phyloP scores from a whole-genome alignment of 2,329 filamentous ascomycete species.

The Cladosporium colombiae region DNA sequence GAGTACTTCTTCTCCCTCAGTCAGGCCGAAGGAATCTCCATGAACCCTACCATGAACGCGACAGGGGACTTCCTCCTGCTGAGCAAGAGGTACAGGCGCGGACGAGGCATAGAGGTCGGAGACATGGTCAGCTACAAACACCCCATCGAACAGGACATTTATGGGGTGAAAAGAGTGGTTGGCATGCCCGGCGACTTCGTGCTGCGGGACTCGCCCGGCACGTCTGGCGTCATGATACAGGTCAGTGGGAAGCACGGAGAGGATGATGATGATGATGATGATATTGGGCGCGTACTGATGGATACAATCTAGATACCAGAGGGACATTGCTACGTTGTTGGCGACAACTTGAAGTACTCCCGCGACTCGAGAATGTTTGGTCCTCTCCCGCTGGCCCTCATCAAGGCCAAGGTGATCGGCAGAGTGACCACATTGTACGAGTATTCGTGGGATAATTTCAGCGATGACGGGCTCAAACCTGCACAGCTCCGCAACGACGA shows the following conservation, averaged over 20 bases:
- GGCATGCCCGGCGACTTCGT: slow-evolving; percentile 68
- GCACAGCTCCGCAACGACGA: not conserved
- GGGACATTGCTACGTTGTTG: slow-evolving; percentile 88
- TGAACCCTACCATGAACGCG: slow-evolving; percentile 80
- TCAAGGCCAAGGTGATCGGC: slow-evolving; percentile 77
- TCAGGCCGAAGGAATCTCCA: slow-evolving; percentile 71
- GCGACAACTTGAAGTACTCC: slow-evolving; percentile 83
- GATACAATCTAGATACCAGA: slow-evolving; percentile 68
- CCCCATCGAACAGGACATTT: slow-evolving; percentile 58
- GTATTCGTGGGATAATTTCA: not conserved
- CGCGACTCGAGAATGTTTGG: slow-evolving; percentile 86
- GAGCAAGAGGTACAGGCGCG: slow-evolving; percentile 67
- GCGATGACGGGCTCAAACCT: slow-evolving; percentile 21
- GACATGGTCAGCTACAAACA: slow-evolving; percentile 80
- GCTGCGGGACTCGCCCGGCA: slow-evolving; percentile 59
- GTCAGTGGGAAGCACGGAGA: slow-evolving; percentile 43
- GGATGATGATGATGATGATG: not conserved
- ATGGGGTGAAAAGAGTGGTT: slow-evolving; percentile 73
- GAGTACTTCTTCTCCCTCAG: slow-evolving; percentile 63
- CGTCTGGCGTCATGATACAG: slow-evolving; percentile 61
- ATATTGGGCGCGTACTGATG: slow-evolving; percentile 15
- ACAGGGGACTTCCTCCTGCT: slow-evolving; percentile 69
- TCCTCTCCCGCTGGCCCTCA: slow-evolving; percentile 78
- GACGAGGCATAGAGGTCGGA: slow-evolving; percentile 70
- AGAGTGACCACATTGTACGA: slow-evolving; percentile 4